Evolutionary conservation across 371 early-diverging fungal species (phyloP).

Genomic region (Actinomucor elegans): DNA sequence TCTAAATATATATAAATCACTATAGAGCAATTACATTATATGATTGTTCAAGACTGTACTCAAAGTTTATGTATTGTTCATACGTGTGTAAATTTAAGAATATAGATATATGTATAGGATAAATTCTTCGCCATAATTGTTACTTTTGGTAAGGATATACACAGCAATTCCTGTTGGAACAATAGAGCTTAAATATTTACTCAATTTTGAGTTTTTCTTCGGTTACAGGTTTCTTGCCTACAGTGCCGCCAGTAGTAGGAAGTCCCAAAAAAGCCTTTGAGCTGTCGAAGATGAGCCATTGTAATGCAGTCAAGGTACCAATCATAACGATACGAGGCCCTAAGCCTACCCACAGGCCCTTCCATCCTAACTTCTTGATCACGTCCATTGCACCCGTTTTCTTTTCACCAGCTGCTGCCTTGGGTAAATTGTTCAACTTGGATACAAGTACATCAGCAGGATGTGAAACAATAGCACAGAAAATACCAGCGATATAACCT

Average conservation of each 20-base stretch:
- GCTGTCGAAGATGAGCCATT: slow-evolving; percentile 44
- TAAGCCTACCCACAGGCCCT: slow-evolving; percentile 67
- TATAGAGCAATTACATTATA: no score
- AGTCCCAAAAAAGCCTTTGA: slow-evolving; percentile 32
- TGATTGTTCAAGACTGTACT: no score
- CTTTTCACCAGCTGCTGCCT: slow-evolving; percentile 57
- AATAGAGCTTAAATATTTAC: no score
- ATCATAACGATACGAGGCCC: slow-evolving; percentile 78
- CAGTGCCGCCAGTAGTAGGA: slow-evolving; percentile 27
- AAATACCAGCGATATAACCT: slow-evolving; percentile 91
- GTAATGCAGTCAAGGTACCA: slow-evolving; percentile 70
- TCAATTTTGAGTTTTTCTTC: not conserved
- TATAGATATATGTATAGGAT: no score
- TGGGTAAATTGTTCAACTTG: slow-evolving; percentile 80
- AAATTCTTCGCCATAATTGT: no score
- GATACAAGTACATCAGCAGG: slow-evolving; percentile 95
- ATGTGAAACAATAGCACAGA: slow-evolving; percentile 93
- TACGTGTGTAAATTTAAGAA: no score
- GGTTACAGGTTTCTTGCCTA: not conserved
- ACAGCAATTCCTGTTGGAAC: no score
- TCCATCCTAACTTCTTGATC: slow-evolving; percentile 57
- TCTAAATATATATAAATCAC: no score
- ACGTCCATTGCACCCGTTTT: slow-evolving; percentile 53
- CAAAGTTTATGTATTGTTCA: no score
- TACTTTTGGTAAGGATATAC: no score